Conservation (phyloP, 495 filamentous ascomycete genomes). For the Geoglossum glabrum region DNA sequence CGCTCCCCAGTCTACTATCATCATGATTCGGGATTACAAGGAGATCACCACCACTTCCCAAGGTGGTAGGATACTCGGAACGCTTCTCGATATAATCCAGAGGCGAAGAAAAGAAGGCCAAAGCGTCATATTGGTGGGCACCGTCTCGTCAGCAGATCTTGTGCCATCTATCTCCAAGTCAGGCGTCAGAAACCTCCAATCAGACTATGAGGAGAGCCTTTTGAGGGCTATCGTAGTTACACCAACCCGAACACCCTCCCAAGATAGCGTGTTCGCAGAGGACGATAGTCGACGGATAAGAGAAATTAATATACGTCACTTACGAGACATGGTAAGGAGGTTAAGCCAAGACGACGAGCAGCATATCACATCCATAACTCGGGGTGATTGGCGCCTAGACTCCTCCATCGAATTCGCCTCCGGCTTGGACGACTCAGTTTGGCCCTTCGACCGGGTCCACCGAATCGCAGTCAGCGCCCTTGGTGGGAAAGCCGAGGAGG, state of each 20-base stretch:
- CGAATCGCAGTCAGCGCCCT: slow-evolving; percentile 40
- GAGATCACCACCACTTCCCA: slow-evolving; percentile 44
- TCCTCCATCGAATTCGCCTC: slow-evolving; percentile 19
- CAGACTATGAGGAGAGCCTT: slow-evolving; percentile 18
- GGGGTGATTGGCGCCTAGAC: slow-evolving; percentile 20
- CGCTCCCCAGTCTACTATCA: slow-evolving; percentile 30
- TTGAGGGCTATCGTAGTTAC: slow-evolving; percentile 34
- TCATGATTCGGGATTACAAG: slow-evolving; percentile 56
- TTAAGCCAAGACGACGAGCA: background rate
- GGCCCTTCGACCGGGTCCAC: slow-evolving; percentile 39
- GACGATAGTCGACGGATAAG: slow-evolving; percentile 30
- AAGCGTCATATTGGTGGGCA: slow-evolving; percentile 59
- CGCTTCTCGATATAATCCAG: slow-evolving; percentile 50
- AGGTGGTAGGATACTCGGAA: slow-evolving; percentile 39
- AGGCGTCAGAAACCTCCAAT: slow-evolving; percentile 27
- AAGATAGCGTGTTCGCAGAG: slow-evolving; percentile 21
- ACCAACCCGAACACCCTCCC: slow-evolving; percentile 5
- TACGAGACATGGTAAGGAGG: slow-evolving; percentile 38
- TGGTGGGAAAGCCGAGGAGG: slow-evolving; percentile 17
- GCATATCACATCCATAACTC: slow-evolving; percentile 4
- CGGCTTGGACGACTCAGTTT: slow-evolving; percentile 31
- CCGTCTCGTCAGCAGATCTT: slow-evolving; percentile 31
- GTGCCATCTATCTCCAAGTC: slow-evolving; percentile 27
- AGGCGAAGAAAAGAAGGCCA: slow-evolving; percentile 46
- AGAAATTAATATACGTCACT: slow-evolving; percentile 48